Evolutionary conservation across 1,284 basidiomycete genomes (phyloP), one percentile per base, ranked within the genome.

Genomic region (Bjerkandera adusta): DNA sequence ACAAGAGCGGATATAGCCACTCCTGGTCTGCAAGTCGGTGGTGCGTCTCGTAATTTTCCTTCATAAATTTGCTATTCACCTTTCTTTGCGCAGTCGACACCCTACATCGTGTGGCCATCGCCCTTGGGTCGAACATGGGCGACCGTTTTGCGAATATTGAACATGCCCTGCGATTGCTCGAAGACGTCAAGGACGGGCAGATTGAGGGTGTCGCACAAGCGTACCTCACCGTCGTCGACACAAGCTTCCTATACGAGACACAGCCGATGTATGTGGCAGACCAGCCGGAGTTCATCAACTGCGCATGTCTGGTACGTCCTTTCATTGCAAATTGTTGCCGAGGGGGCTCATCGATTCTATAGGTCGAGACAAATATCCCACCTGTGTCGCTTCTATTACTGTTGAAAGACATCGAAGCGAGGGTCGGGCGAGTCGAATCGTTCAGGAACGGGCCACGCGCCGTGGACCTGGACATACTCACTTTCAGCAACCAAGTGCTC

Each of bases 191-290:
- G 49, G 64, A 47, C 30, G 52, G 56, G 47, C 60, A 51, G 12
- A 43, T 59, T 3, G 48, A 56, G 1, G 56, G 61, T 10, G 50
- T 53, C 1, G 50, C 45, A 2, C 36, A 44, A 2, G 50, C 55
- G 3, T 35, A 57, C 15, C 66, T 83, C 3, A 62, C 59, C 12
- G 69, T 95, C 12, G 68, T 88, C 21, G 76, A 91, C 55, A 95
- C 92, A 0, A 94, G 92, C 61, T 92, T 95, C 67, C 67, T 99
- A 68, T 99, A 99, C 64, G 89, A 97, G 68, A 95, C 89, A 15
- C 76, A 85, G 16, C 93, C 97, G 0, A 98, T 98, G 97, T 99
- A 99, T 66, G 84, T 96, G 20, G 79, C 79, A 13, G 85, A 97
- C 52, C 96, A 99, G 65, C 89, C 89, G 20, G 68, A 74, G 24